phyloP scores from a whole-genome alignment of 2,329 filamentous ascomycete genomes.

The Aspergillus japonicus region DNA sequence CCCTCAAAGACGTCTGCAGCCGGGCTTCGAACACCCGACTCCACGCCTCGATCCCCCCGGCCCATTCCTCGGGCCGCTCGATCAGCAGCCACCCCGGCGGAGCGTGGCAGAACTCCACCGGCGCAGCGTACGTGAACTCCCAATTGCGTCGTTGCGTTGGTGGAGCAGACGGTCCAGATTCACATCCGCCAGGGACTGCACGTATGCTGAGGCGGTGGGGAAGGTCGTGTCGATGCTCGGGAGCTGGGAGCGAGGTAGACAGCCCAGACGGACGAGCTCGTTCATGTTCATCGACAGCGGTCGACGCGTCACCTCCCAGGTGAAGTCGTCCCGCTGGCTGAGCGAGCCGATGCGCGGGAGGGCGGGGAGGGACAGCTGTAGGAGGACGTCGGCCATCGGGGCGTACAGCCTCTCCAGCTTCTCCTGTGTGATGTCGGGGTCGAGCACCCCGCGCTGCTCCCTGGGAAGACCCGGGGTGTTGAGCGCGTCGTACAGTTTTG shows the following conservation, averaged over 20 bases:
- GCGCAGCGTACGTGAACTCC: no score
- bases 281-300: constrained; percentile 47
- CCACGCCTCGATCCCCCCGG: no score
- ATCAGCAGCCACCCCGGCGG: no score
- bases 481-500: background rate
- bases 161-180: no score
- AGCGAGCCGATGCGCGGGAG: constrained; percentile 39
- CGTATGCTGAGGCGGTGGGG: no score
- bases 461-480: background rate
- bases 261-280: constrained; percentile 24
- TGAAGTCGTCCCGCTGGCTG: constrained; percentile 24
- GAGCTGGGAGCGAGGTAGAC: no score
- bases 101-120: no score
- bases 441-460: constrained; percentile 8
- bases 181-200: no score
- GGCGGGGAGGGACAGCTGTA: constrained; percentile 33
- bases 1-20: constrained; percentile 7
- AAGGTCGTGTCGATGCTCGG: no score
- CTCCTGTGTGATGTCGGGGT: constrained; percentile 10
- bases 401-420: constrained; percentile 13
- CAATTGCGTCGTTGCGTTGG: no score
- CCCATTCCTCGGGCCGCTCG: no score
- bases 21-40: no score
- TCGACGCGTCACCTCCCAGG: constrained; percentile 33
- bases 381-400: constrained; percentile 25